Evolutionary conservation across 23 red algal genomes (phyloP).

Genomic region (Rhodosorus marinus): DNA sequence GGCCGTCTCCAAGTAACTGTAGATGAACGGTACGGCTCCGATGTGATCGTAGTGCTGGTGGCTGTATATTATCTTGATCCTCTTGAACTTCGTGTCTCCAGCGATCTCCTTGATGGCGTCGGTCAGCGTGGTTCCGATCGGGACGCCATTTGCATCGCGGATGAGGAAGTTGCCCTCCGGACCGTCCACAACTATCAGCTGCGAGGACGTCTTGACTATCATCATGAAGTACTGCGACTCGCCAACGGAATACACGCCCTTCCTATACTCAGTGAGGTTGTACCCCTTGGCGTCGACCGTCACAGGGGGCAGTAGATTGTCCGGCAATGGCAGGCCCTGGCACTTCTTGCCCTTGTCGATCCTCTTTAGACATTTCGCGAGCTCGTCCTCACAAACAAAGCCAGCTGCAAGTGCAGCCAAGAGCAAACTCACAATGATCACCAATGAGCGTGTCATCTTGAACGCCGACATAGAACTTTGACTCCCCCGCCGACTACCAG

Average conservation of each 20-base stretch:
- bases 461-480: too few species aligned
- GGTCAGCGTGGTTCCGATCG: slow-evolving; percentile 1
- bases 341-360: too few species aligned
- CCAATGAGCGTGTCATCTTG: too few species aligned
- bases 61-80: slow-evolving; percentile 11
- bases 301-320: too few species aligned
- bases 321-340: too few species aligned
- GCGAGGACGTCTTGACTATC: neutral
- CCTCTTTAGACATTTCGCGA: too few species aligned
- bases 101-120: slow-evolving; percentile 1
- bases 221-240: slow-evolving; percentile 8
- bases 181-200: slow-evolving; percentile 1
- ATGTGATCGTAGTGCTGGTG: slow-evolving; percentile 26
- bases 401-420: too few species aligned
- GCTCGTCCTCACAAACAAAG: too few species aligned
- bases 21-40: neutral
- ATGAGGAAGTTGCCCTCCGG: neutral
- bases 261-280: too few species aligned
- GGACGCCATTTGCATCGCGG: neutral
- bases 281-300: too few species aligned
- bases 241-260: slow-evolving; percentile 25
- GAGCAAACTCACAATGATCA: too few species aligned
- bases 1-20: neutral
- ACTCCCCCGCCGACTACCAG: too few species aligned
- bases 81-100: neutral